These are phyloP conservation scores for Nicotiana obtusifolia DNA, from an alignment of 257 asterid genomes.

Conservation along the genomic window DNA sequence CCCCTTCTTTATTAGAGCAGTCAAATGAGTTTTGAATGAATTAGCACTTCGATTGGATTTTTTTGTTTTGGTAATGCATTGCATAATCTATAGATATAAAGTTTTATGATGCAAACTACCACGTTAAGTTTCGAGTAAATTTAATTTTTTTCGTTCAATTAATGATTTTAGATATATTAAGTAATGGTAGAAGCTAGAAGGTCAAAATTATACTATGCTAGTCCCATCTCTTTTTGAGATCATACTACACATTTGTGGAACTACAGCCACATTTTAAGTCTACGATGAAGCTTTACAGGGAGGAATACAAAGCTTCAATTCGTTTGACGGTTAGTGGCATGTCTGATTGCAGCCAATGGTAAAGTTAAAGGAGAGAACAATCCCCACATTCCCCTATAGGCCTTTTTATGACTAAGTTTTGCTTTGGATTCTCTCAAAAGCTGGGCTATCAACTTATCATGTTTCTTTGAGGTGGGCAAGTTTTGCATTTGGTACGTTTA, in stretches of 20 bases:
- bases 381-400: neutral
- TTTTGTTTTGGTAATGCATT: too few species aligned
- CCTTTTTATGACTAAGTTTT: neutral
- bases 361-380: neutral
- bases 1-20: neutral
- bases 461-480: neutral
- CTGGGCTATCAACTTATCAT: neutral
- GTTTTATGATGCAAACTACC: conserved; percentile 9
- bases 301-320: neutral
- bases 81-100: conserved; percentile 1
- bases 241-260: neutral
- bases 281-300: neutral
- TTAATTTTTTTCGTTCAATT: neutral
- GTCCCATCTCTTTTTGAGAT: neutral
- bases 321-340: conserved; percentile 5
- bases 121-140: neutral
- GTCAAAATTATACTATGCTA: neutral
- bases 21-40: neutral
- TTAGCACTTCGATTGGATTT: neutral
- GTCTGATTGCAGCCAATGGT: neutral
- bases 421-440: conserved; percentile 8
- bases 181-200: neutral
- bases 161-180: neutral
- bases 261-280: neutral
- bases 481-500: conserved; percentile 4